Base-by-base conservation (phyloP, 1,139 yeast species). In the Pichiaceae sp. region DNA sequence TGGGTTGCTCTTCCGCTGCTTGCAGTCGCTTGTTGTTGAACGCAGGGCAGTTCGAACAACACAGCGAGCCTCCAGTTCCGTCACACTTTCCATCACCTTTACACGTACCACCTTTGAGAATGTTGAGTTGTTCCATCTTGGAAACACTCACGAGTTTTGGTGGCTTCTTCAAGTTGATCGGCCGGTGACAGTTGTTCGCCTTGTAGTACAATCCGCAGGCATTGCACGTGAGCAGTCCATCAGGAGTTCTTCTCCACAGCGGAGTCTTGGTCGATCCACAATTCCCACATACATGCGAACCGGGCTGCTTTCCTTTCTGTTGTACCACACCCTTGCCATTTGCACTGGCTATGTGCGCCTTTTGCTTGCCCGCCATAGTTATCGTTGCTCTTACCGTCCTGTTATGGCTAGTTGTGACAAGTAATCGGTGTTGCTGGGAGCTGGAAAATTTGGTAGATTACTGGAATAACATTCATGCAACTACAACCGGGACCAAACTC, bases 31-130 rank as follows among this genome's bases (percentile, higher is more conserved):
- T 66, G 59, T 84, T 84, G 52, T 83, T 82, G 53, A 59, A 82
- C 3, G 91, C 87, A 2, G 94, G 93, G 53, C 95, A 84, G 4
- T 89, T 87, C 45, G 77, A 69, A 55, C 95, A 84, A 2, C 86
- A 86, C 3, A 70, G 70, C 2, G 87, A 63, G 2, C 95, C 95
- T 4, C 95, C 95, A 1, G 91, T 83, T 2, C 95, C 95, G 50
- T 83, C 83, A 57, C 95, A 84, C 44, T 78, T 68, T 4, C 94
- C 94, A 49, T 81, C 85, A 9, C 95, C 95, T 41, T 78, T 75
- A 52, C 95, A 84, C 4, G 83, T 70, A 0, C 94, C 94, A 27
- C 60, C 62, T 36, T 41, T 40, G 32, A 42, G 19, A 11, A 32
- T 11, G 21, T 26, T 19, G 7, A 24, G 17, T 15, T 34, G 33